A percentile compares a stretch with the other conserved stretches of the same genome.
phyloP scores from a whole-genome alignment of 495 filamentous ascomycete genomes.

The Rusavskia elegans region DNA sequence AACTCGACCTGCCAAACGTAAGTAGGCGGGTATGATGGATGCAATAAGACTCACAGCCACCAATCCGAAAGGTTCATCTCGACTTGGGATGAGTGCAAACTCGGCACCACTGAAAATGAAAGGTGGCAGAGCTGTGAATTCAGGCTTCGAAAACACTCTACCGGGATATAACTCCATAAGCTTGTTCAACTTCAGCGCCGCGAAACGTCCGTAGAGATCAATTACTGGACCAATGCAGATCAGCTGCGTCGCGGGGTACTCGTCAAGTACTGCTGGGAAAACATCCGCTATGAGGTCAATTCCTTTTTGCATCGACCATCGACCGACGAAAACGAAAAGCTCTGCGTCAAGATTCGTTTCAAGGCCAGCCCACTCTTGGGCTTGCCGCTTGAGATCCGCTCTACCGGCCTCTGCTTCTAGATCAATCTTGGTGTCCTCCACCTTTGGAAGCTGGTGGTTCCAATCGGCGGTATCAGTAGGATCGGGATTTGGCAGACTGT shows the following conservation, averaged over 20 bases:
- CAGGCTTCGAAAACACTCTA: conserved; percentile 60
- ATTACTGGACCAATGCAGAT: conserved; percentile 61
- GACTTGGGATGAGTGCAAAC: conserved; percentile 63
- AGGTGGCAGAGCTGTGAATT: conserved; percentile 58
- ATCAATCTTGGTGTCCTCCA: conserved; percentile 40
- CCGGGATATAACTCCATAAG: conserved; percentile 64
- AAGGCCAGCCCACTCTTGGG: conserved; percentile 64
- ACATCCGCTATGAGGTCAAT: conserved; percentile 67
- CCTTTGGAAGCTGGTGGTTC: conserved; percentile 36
- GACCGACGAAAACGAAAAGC: conserved; percentile 62
- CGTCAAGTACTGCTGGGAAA: conserved; percentile 54
- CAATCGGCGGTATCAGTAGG: conserved; percentile 58
- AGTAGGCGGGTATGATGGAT: background rate
- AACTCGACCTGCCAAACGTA: conserved; percentile 40
- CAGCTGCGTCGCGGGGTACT: conserved; percentile 48
- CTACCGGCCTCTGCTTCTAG: conserved; percentile 38
- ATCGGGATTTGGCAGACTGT: conserved; percentile 59
- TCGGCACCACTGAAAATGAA: conserved; percentile 69
- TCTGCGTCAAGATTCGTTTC: conserved; percentile 51
- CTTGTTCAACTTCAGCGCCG: conserved; percentile 52
- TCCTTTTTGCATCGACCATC: conserved; percentile 69
- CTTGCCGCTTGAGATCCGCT: conserved; percentile 44
- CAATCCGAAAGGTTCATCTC: conserved; percentile 70
- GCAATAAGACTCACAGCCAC: conserved; percentile 32
- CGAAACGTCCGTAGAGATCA: conserved; percentile 66